phyloP scores from a whole-genome alignment of 2,329 filamentous ascomycete genomes.

The Pyricularia sp. region DNA sequence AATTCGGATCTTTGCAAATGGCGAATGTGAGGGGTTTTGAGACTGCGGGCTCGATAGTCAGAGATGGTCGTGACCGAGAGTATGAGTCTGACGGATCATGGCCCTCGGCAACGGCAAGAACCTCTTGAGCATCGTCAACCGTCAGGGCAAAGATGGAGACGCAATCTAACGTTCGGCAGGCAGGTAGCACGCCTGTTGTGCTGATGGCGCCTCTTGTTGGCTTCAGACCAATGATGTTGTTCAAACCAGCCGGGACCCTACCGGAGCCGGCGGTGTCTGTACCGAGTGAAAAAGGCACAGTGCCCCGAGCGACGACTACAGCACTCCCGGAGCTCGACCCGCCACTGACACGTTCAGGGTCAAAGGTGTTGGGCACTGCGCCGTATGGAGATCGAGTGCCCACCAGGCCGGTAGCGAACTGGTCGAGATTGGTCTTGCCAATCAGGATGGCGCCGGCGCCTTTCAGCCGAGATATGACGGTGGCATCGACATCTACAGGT shows the following conservation, averaged over 20 bases:
- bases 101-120: not conserved
- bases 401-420: conserved; percentile 51
- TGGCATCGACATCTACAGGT: not conserved
- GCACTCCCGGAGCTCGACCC: conserved; percentile 48
- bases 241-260: conserved; percentile 42
- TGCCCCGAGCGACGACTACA: conserved; percentile 40
- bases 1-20: conserved; percentile 30
- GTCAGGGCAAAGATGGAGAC: conserved; percentile 38
- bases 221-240: conserved; percentile 41
- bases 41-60: not conserved
- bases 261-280: conserved; percentile 48
- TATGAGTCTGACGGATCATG: not conserved
- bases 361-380: conserved; percentile 26
- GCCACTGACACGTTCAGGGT: conserved; percentile 23
- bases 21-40: conserved; percentile 8
- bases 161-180: conserved; percentile 43
- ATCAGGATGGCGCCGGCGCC: conserved; percentile 42
- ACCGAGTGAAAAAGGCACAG: conserved; percentile 46
- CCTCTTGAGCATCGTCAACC: conserved; percentile 29
- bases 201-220: conserved; percentile 42
- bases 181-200: conserved; percentile 36
- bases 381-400: conserved; percentile 51
- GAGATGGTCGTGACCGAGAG: not conserved
- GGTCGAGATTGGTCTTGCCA: conserved; percentile 51
- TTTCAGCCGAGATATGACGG: conserved; percentile 23